Conservation (phyloP, 371 early-diverging fungal genomes). For the Thermomucor indicae-seudaticae region DNA sequence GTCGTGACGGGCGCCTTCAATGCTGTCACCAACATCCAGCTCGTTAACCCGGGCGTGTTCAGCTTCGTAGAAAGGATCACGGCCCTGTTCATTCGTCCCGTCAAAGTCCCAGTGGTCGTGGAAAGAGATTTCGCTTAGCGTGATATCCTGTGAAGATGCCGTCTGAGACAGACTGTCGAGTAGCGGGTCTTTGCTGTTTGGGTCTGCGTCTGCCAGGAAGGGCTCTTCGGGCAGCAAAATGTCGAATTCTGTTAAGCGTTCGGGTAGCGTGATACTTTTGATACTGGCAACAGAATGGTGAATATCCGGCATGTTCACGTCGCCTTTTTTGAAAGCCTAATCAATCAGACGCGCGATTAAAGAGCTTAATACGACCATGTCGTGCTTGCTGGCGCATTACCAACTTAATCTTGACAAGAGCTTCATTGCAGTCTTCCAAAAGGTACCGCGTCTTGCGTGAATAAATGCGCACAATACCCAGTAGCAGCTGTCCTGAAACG, state of each 20-base stretch:
- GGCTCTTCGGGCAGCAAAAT: constrained; percentile 78
- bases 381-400: too few relatives aligned
- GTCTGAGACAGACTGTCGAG: constrained; percentile 25
- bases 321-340: constrained; percentile 82
- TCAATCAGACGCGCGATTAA: too few relatives aligned
- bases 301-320: constrained; percentile 84
- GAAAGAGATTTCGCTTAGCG: constrained; percentile 15
- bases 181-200: constrained; percentile 18
- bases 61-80: constrained; percentile 3
- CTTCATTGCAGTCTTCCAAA: constrained; percentile 97
- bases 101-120: constrained; percentile 18
- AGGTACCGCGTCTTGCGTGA: constrained; percentile 95
- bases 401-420: constrained; percentile 90
- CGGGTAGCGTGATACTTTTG: constrained; percentile 85
- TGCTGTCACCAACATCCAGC: constrained; percentile 11
- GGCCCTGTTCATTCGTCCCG: background rate
- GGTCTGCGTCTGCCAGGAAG: constrained; percentile 40
- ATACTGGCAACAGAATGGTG: constrained; percentile 62
- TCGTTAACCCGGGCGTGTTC: constrained; percentile 20
- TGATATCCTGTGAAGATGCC: constrained; percentile 16
- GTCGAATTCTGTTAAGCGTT: constrained; percentile 86
- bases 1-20: constrained; percentile 41
- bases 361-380: too few relatives aligned
- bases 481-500: constrained; percentile 92
- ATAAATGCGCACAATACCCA: constrained; percentile 96